Evolutionary conservation across 129 eudicot genomes (phyloP), one percentile per base, ranked within the genome.

Genomic region (Tagetes erecta): DNA sequence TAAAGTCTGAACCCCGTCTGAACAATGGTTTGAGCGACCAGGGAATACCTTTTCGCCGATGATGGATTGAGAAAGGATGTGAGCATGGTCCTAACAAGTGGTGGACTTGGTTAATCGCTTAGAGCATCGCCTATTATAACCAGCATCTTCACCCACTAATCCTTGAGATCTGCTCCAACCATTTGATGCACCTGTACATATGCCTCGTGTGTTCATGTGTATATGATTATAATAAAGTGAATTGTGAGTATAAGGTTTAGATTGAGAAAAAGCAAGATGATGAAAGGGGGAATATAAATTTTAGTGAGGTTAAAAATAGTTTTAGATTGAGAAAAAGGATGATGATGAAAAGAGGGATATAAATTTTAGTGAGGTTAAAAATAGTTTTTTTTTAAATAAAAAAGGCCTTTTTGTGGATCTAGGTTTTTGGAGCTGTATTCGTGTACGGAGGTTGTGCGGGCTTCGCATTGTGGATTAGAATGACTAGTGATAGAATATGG

Each of bases 61-160:
- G 80, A 95, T 85, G 8, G 99, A 87, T 10, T 88, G 85, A 20
- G 99, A 81, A 45, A 95, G 97, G 75, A 88, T 77, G 65, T 92
- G 90, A 30, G 99, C 86, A 79, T 95, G 99, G 91, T 95, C 99
- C 91, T 97, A 86, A 10, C 97, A 97, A 63, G 99, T 95, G 80
- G 99, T 88, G 75, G 99, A 95, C 84, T 91, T 95, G 64, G 97
- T 95, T 70, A 95, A 82, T 8, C 97, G 91, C 72, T 87, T 89
- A 95, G 65, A 9, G 96, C 99, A 36, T 97, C 99, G 40, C 99
- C 99, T 78, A 95, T 71, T 27, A 95, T 38, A 9, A 95, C 78
- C 46, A 91, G 79, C 44, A 97, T 78, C 74, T 95, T 95, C 20
- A 91, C 73, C 27, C 67, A 82, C 90, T 51, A 88, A 78, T 11